Evolutionary conservation across 2,329 filamentous ascomycete genomes (phyloP).

Genomic region (Colletotrichum tropicicola): DNA sequence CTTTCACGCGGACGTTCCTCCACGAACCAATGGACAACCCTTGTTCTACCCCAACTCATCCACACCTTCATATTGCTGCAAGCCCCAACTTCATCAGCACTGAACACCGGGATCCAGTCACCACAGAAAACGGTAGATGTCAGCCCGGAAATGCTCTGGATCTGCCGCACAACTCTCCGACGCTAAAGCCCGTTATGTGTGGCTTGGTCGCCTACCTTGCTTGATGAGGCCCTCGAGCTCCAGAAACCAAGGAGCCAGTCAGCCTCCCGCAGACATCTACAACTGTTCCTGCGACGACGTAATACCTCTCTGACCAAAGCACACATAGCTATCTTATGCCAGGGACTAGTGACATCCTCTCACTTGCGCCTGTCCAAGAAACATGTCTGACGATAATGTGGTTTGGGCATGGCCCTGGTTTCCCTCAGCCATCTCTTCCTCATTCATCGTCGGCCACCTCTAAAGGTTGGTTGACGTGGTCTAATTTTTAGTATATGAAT

Average conservation of each 20-base stretch:
- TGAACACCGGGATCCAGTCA: background rate
- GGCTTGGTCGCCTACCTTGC: background rate
- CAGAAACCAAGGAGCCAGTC: background rate
- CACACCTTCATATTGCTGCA: slow-evolving; percentile 15
- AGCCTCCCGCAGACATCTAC: background rate
- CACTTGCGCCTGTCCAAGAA: too few species aligned
- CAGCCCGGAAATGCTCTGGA: background rate
- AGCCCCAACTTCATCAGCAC: background rate
- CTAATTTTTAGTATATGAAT: too few species aligned
- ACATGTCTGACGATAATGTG: too few species aligned
- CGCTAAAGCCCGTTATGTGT: background rate
- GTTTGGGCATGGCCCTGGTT: too few species aligned
- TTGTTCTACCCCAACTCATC: slow-evolving; percentile 29
- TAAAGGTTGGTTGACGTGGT: too few species aligned
- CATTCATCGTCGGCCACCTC: too few species aligned
- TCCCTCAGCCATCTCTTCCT: too few species aligned
- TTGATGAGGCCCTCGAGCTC: background rate
- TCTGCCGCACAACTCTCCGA: background rate
- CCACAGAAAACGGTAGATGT: background rate
- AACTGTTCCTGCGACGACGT: background rate
- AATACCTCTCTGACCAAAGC: background rate
- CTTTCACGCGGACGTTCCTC: slow-evolving; percentile 8
- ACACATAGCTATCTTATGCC: background rate
- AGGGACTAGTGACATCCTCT: background rate
- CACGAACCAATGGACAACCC: slow-evolving; percentile 22